Conservation (phyloP, 768 basidiomycete genomes). For the Mycena pura region DNA sequence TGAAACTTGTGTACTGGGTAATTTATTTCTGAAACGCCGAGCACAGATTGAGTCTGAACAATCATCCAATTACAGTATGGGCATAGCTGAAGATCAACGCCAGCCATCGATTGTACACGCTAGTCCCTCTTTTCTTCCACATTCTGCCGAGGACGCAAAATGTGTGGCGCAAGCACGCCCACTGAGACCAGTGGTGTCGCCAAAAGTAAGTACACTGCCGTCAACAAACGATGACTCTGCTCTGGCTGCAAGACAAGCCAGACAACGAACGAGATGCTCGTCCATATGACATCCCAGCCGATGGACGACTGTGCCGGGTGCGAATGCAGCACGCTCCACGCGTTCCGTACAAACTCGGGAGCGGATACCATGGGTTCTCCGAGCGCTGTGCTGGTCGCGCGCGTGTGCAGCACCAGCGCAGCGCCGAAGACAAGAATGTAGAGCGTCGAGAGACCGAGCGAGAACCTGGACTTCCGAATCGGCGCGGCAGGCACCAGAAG, state of each 20-base stretch:
- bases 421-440: constrained; percentile 44
- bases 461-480: constrained; percentile 21
- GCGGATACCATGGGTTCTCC: constrained; percentile 27
- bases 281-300: constrained; percentile 71
- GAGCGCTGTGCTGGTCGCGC: constrained; percentile 36
- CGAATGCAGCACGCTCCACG: constrained; percentile 47
- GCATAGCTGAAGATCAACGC: too few species aligned
- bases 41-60: too few species aligned
- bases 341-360: constrained; percentile 31
- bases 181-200: constrained; percentile 19
- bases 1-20: too few species aligned
- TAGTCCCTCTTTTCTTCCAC: constrained; percentile 1
- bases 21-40: too few species aligned
- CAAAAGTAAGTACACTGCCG: constrained; percentile 2
- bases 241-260: constrained; percentile 36
- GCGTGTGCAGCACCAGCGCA: constrained; percentile 42
- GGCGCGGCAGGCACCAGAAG: constrained; percentile 40
- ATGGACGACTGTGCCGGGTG: constrained; percentile 72
- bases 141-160: constrained; percentile 10
- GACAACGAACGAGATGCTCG: constrained; percentile 46
- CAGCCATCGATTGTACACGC: too few species aligned
- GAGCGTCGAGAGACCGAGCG: constrained; percentile 37
- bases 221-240: neutral
- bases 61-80: too few species aligned
- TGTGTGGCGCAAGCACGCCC: constrained; percentile 16